Evolutionary conservation across 75 land plant species (phyloP).

Genomic region (Pinus tabuliformis): DNA sequence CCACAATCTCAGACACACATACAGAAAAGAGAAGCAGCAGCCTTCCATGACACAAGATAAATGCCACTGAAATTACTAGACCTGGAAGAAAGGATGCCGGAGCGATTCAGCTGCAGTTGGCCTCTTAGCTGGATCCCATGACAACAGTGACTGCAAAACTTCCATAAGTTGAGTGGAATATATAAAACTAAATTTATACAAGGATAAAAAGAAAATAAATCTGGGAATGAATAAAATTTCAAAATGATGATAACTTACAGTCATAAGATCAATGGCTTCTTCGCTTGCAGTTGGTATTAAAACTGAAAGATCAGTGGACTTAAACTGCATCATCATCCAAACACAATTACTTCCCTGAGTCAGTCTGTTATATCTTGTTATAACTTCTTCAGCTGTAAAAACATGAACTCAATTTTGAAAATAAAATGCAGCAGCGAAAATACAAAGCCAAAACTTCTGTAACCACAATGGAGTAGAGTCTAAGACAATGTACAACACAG

Average conservation of each 20-base stretch:
- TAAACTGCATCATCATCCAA: slow-evolving; percentile 26
- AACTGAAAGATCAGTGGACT: slow-evolving; percentile 25
- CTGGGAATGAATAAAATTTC: not conserved
- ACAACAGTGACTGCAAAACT: slow-evolving; percentile 29
- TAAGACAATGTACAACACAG: not conserved
- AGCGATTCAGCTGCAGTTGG: slow-evolving; percentile 46
- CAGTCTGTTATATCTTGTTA: not conserved
- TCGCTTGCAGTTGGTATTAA: slow-evolving; percentile 44
- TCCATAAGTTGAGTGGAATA: not conserved
- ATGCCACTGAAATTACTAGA: not conserved
- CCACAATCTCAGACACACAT: not conserved
- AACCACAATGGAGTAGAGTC: not conserved
- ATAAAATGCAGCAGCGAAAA: not conserved
- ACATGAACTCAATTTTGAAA: not conserved
- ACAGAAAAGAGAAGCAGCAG: not conserved
- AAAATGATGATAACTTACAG: slow-evolving; percentile 18
- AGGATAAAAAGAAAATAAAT: not conserved
- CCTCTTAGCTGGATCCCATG: slow-evolving; percentile 49
- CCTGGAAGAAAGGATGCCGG: slow-evolving; percentile 58
- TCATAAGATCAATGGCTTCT: slow-evolving; percentile 48
- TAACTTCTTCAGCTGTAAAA: not conserved
- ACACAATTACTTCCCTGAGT: not conserved
- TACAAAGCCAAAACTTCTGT: not conserved
- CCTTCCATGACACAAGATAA: not conserved
- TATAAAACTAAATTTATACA: not conserved